These are phyloP conservation scores for Penicillium verrucosum DNA, from an alignment of 2,329 filamentous ascomycete genomes.

Conservation along the genomic window DNA sequence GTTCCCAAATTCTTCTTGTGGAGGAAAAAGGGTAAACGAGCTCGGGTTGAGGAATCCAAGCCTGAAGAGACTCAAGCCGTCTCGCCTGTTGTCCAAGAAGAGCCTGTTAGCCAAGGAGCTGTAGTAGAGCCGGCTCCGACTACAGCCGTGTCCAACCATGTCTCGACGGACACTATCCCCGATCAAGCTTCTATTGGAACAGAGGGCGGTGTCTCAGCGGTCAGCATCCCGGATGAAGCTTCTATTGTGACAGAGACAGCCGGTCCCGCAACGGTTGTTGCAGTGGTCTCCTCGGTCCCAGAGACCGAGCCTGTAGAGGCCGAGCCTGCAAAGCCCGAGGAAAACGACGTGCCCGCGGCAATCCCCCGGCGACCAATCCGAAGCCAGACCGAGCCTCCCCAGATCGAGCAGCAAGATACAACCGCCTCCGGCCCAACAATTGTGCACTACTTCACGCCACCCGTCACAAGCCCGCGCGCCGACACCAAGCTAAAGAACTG, in stretches of 20 bases:
- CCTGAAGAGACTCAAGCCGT: slow-evolving; percentile 1
- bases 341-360: neutral
- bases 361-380: neutral
- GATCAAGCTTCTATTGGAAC: neutral
- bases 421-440: slow-evolving; percentile 4
- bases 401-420: slow-evolving; percentile 11
- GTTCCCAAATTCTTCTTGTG: slow-evolving; percentile 28
- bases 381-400: neutral
- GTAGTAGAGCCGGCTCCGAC: neutral
- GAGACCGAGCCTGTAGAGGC: neutral
- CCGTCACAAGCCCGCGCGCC: slow-evolving; percentile 24
- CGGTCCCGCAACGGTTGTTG: slow-evolving; percentile 3
- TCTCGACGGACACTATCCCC: neutral
- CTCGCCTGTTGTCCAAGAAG: slow-evolving; percentile 1
- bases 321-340: neutral
- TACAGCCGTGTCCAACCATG: neutral
- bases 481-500: slow-evolving; percentile 37
- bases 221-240: neutral
- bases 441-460: slow-evolving; percentile 16
- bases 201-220: neutral
- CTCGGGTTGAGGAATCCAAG: slow-evolving; percentile 14
- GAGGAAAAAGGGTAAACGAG: slow-evolving; percentile 28
- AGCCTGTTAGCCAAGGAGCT: slow-evolving; percentile 2
- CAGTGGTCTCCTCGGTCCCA: neutral
- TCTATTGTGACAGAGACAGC: slow-evolving; percentile 1